Conservation (phyloP, 78 protist genomes). For the Dictyostelium firmibasis region DNA sequence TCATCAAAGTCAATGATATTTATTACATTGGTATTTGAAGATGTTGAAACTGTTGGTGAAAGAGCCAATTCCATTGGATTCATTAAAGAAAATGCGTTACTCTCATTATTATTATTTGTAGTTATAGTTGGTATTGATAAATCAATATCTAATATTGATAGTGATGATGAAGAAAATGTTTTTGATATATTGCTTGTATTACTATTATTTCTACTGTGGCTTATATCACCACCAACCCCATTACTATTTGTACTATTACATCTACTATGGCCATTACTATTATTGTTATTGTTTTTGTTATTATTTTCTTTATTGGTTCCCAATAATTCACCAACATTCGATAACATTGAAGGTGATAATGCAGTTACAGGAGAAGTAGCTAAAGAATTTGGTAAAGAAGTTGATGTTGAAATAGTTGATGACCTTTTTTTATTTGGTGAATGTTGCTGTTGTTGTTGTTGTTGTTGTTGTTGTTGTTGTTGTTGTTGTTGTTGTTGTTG, state of each 20-base stretch:
- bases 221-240: not conserved
- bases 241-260: not conserved
- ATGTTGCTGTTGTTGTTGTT: not conserved
- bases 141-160: not conserved
- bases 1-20: not conserved
- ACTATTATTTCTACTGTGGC: not conserved
- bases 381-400: not conserved
- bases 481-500: not conserved
- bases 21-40: not conserved
- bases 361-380: not conserved
- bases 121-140: not conserved
- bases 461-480: not conserved
- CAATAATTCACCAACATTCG: not conserved
- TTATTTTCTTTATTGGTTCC: not conserved
- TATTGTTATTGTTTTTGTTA: not conserved
- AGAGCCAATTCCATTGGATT: not conserved
- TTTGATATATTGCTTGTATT: not conserved
- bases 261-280: not conserved
- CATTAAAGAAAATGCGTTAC: not conserved
- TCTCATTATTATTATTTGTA: not conserved
- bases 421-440: not conserved
- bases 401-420: not conserved
- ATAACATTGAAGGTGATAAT: slow-evolving; percentile 5
- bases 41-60: not conserved
- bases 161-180: not conserved